Base-by-base conservation (phyloP, 805 yeast species). In the Lipomyces lipofer region DNA sequence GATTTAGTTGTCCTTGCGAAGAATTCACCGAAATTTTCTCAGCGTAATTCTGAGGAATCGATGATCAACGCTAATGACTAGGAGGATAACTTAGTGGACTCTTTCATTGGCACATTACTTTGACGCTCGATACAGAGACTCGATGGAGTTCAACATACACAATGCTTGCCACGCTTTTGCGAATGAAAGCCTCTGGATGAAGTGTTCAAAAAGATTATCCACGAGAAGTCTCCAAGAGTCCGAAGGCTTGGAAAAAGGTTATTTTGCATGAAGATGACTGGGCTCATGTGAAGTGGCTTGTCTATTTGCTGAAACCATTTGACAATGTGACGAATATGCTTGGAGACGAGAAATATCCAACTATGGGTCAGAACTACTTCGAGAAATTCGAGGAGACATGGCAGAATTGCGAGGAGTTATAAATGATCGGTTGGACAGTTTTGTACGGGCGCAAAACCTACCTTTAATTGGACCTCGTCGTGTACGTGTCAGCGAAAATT, bases 381-480 rank as follows among this genome's bases (percentile, higher is more conserved):
- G 39, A 35, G 22, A 17, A 35, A 35, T 35, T 35, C 39, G 19
- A 35, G 39, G 19, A 19, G 39, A 35, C 22, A 35, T 35, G 39
- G 10, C 22, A 10, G 22, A 35, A 35, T 10, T 35, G 3, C 39
- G 39, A 17, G 19, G 39, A 22, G 39, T 17, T 22, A 35, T 35
- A 3, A 10, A 22, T 35, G 22, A n/a, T 35, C 39, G 39, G 15
- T 35, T 35, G 39, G 39, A 35, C 39, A 35, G 22, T n/a, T 19
- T 35, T 35, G 39, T n/a, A 4, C 39, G 39, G 39, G 24, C 22
- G 17, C 39, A 35, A 35, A 35, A 17, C 39, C 22, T 35, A 35
- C 39, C 39, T 35, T 35, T 35, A 17, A 35, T 35, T 35, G 39
- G 39, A 35, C 39, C 39, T 35, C 39, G 39, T 35, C 39, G 39